phyloP scores from a whole-genome alignment of 257 asterid species.

The Euphrasia confusa region DNA sequence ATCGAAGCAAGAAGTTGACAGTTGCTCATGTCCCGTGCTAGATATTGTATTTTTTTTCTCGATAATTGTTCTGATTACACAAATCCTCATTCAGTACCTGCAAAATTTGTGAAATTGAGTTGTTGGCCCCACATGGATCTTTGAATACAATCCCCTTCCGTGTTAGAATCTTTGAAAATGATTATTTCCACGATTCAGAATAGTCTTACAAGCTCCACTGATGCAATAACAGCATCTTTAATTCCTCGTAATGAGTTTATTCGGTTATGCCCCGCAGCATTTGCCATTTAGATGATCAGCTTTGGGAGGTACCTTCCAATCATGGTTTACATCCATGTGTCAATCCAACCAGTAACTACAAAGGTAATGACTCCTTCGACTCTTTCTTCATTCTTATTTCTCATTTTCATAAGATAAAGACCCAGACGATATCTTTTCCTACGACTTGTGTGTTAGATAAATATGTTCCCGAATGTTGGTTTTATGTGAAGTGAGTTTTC shows the following conservation, averaged over 20 bases:
- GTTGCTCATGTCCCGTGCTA: background rate
- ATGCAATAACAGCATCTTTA: conserved; percentile 11
- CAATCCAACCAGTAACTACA: conserved; percentile 62
- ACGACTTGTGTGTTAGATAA: background rate
- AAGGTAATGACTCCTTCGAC: conserved; percentile 54
- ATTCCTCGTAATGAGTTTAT: conserved; percentile 23
- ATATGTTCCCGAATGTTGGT: background rate
- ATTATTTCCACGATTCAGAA: conserved; percentile 15
- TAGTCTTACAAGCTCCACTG: conserved; percentile 4
- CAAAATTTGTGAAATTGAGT: background rate
- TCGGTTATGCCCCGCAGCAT: conserved; percentile 43
- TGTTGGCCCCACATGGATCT: no score
- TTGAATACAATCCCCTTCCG: no score
- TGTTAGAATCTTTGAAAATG: background rate
- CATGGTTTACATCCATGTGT: conserved; percentile 58
- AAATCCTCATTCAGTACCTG: background rate
- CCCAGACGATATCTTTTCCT: background rate
- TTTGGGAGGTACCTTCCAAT: conserved; percentile 63
- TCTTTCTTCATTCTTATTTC: no score
- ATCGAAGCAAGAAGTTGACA: no score
- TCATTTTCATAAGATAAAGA: no score
- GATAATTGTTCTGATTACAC: conserved; percentile 12
- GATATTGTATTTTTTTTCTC: conserved; percentile 2
- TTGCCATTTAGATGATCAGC: conserved; percentile 34
- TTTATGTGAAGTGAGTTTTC: conserved; percentile 10